Conservation (phyloP, 129 eudicot genomes). For the Flaveria linearis region DNA sequence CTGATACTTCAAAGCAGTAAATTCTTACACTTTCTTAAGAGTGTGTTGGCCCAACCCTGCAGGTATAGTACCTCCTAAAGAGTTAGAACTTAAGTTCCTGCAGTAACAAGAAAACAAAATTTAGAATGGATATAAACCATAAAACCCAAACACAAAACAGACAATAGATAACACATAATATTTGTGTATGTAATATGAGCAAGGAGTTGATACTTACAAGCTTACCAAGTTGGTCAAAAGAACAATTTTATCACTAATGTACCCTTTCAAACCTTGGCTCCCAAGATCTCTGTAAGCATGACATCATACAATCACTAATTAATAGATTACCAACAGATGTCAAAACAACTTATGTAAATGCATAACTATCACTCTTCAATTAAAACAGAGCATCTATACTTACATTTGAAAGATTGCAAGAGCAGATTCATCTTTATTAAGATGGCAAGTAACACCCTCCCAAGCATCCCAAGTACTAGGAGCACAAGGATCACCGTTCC, state of each 20-base stretch:
- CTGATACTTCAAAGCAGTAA: neutral
- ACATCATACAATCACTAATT: neutral
- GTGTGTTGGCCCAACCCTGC: constrained; percentile 83
- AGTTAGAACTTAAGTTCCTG: constrained; percentile 92
- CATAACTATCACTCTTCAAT: neutral
- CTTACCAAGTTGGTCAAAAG: constrained; percentile 85
- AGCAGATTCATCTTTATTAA: constrained; percentile 47
- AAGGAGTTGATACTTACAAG: constrained; percentile 80
- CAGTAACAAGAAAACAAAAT: constrained; percentile 30
- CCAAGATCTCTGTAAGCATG: constrained; percentile 76
- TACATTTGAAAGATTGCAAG: constrained; percentile 76
- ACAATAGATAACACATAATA: neutral
- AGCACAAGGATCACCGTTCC: constrained; percentile 99
- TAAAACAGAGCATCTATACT: constrained; percentile 22
- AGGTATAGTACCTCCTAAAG: constrained; percentile 79
- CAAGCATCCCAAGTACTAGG: constrained; percentile 99
- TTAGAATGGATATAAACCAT: neutral
- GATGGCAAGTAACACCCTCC: constrained; percentile 94
- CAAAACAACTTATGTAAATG: neutral
- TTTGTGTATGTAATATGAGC: constrained; percentile 15
- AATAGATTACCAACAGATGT: neutral
- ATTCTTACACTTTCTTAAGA: constrained; percentile 74
- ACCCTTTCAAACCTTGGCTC: constrained; percentile 95
- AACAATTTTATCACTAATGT: constrained; percentile 74
- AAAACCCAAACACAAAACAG: neutral